Evolutionary conservation across 1,284 basidiomycete species (phyloP), one percentile per base, ranked within the genome.

Genomic region (Entoloma clypeatum): DNA sequence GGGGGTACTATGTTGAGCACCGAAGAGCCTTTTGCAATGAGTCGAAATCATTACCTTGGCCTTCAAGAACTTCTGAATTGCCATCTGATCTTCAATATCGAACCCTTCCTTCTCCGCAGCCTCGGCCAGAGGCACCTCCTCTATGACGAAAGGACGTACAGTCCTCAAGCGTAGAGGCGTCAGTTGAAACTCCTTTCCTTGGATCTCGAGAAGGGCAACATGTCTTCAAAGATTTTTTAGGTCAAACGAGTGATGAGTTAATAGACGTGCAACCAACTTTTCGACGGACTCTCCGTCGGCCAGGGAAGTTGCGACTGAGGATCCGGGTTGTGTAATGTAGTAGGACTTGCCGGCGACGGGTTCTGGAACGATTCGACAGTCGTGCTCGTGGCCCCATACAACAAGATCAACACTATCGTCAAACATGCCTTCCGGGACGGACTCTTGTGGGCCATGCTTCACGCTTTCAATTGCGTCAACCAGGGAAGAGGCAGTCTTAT

Each of bases 361-460:
- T 57, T 97, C 91, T 0, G 95, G 95, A 2, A 79, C 70, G 45
- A 98, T 92, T 18, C 92, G 79, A 59, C 94, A 97, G 62, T 99
- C 95, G 60, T 99, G 96, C 62, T 99, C 96, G 60, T 99, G 96
- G 1, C 96, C 95, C 95, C 95, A 99, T 1, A 99, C 74, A 6
- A 99, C 90, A 4, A 99, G 74, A 57, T 96, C 82, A 43, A 98
- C 76, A 53, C 85, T 90, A 58, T 99, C 92, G 58, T 98, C 95
- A 55, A 99, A 99, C 79, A 96, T 90, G 45, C 88, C 87, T 58
- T 99, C 96, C 2, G 94, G 93, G 0, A 98, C 93, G 17, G 76
- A 89, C 52, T 92, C 86, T 59, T 96, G 91, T 3, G 91, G 90
- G 1, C 92, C 92, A 59, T 94, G 94, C 47, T 90, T 86, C 3